phyloP scores from a whole-genome alignment of 2,329 filamentous ascomycete species.

The Calonectria leucothoes region DNA sequence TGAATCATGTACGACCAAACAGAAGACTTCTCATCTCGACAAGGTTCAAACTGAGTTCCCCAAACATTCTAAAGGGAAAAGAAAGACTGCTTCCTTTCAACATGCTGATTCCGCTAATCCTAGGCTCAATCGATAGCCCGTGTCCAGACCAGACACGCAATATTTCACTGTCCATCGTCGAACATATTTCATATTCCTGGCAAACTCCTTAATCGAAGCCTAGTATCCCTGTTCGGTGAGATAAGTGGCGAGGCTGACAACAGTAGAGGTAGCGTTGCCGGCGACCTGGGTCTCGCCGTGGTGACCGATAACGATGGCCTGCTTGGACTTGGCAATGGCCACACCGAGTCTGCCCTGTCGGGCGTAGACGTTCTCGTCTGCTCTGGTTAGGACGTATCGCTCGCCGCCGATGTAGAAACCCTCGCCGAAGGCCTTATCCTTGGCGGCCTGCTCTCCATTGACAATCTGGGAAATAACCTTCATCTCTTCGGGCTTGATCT shows the following conservation, averaged over 20 bases:
- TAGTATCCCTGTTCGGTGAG: constrained; percentile 84
- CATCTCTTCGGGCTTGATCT: constrained; percentile 65
- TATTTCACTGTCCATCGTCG: constrained; percentile 7
- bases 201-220: constrained; percentile 32
- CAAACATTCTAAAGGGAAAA: constrained; percentile 35
- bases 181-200: not conserved
- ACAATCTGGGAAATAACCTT: constrained; percentile 68
- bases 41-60: constrained; percentile 34
- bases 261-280: constrained; percentile 80
- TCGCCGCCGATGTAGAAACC: constrained; percentile 82
- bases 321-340: constrained; percentile 85
- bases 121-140: constrained; percentile 4
- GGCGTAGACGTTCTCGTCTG: constrained; percentile 84
- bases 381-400: constrained; percentile 82
- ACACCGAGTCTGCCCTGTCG: constrained; percentile 86
- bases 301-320: constrained; percentile 90
- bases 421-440: constrained; percentile 75
- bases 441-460: constrained; percentile 55
- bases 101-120: constrained; percentile 32
- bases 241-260: constrained; percentile 89
- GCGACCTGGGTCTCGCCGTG: constrained; percentile 81
- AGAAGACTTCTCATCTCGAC: constrained; percentile 31
- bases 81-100: constrained; percentile 36
- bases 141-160: constrained; percentile 26
- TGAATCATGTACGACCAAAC: constrained; percentile 35